A percentile compares a stretch with the other conserved stretches of the same genome.
Evolutionary conservation across 2,329 filamentous ascomycete genomes (phyloP).

Genomic region (Colletotrichum filicis): DNA sequence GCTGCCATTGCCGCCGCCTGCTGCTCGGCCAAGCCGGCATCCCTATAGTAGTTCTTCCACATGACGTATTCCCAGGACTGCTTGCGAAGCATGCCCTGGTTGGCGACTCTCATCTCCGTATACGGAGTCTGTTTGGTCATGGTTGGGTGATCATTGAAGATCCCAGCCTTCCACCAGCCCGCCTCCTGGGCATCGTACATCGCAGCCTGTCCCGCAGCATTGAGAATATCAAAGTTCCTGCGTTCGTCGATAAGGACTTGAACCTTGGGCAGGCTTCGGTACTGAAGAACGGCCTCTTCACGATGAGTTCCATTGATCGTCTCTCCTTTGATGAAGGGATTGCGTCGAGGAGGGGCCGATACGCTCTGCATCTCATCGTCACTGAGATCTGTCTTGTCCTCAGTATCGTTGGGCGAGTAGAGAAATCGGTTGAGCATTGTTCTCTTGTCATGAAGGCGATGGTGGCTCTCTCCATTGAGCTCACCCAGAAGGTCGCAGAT

Average conservation of each 20-base stretch:
- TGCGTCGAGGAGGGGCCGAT: neutral
- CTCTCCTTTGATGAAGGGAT: slow-evolving; percentile 1
- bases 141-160: neutral
- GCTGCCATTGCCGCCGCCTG: neutral
- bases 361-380: neutral
- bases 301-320: neutral
- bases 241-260: neutral
- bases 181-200: neutral
- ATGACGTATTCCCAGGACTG: slow-evolving; percentile 12
- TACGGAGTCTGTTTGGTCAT: neutral
- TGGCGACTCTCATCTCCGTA: neutral
- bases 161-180: neutral
- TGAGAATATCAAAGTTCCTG: neutral
- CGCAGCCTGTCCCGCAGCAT: neutral
- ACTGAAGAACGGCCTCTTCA: neutral
- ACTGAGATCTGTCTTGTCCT: neutral
- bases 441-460: slow-evolving; percentile 5
- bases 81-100: neutral
- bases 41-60: neutral
- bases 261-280: neutral
- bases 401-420: neutral
- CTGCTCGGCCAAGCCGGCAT: neutral
- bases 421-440: neutral
- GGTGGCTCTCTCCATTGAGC: slow-evolving; percentile 9
- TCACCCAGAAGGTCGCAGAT: neutral